Evolutionary conservation across 371 early-diverging fungal genomes (phyloP).

Genomic region (Encephalitozoon hellem): DNA sequence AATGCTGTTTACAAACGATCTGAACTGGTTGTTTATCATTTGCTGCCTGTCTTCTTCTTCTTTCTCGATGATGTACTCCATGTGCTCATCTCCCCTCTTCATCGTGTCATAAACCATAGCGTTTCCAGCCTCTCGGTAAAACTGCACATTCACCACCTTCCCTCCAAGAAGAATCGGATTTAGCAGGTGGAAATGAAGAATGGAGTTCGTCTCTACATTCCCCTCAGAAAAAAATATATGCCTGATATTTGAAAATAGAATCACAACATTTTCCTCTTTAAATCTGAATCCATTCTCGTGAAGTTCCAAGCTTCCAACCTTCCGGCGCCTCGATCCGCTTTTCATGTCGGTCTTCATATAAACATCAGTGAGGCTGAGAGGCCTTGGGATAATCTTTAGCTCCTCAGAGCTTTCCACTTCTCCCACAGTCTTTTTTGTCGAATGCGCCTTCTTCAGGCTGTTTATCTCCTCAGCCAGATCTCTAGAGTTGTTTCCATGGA

Average conservation of each 20-base stretch:
- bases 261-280: conserved; percentile 62
- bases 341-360: conserved; percentile 79
- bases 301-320: conserved; percentile 65
- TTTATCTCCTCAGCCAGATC: conserved; percentile 46
- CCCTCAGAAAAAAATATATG: conserved; percentile 95
- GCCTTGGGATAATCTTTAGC: conserved; percentile 40
- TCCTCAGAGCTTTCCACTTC: conserved; percentile 52
- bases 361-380: conserved; percentile 65
- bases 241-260: conserved; percentile 89
- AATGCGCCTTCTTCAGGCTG: conserved; percentile 49
- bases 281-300: conserved; percentile 62
- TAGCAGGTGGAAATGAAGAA: conserved; percentile 87
- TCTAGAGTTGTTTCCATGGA: conserved; percentile 17
- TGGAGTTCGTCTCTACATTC: conserved; percentile 79
- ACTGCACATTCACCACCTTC: conserved; percentile 90
- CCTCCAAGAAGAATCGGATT: conserved; percentile 89
- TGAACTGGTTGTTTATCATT: conserved; percentile 86
- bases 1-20: conserved; percentile 78
- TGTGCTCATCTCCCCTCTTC: conserved; percentile 75
- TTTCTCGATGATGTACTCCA: conserved; percentile 88
- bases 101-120: conserved; percentile 89
- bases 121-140: conserved; percentile 88
- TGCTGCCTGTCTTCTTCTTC: conserved; percentile 84
- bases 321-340: conserved; percentile 70
- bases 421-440: conserved; percentile 14